Evolutionary conservation across 768 basidiomycete species (phyloP), one percentile per base, ranked within the genome.

Genomic region (Xerocomellus amylosporus): DNA sequence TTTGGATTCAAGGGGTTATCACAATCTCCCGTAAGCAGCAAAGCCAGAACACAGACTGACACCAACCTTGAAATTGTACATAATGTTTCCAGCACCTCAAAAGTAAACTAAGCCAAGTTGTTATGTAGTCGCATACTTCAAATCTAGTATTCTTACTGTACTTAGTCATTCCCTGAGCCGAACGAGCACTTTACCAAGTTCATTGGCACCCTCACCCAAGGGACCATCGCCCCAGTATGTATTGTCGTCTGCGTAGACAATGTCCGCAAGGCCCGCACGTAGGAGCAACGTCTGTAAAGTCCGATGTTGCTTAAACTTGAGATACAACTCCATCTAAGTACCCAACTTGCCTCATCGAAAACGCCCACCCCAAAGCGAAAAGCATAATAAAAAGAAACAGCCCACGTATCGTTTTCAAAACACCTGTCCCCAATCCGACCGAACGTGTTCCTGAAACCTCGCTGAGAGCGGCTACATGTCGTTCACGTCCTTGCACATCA

Each of bases 291-390:
- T 54, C 34, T 82, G 80, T 50, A 92, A 67, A 30, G 79, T 72
- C 0, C 79, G 72, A 63, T 93, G 87, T 71, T 92, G 90, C 45
- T 72, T 77, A 61, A 92, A 86, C 65, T 93, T 93, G 56, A 77
- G 62, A 56, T 77, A 77, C 46, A 90, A 60, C 40, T 86, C 82
- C 82, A 89, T 81, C 88, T 54, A n/a, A 33, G 33, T 1, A 5
- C 33, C 33, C 3, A 33, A 30, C 28, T 6, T n/a, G 17, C 8
- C 36, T 8, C 36, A 7, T 37, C 36, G n/a, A n/a, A 17, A 7
- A 22, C 4, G 3, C 4, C 38, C 3, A 5, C 28, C 28, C 28
- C 8, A 30, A 30, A 30, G 28, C 28, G 6, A 6, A 26, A 20
- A 1, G 24, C 34, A n/a, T n/a, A n/a, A n/a, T n/a, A n/a, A n/a